Conservation (phyloP, 2,329 filamentous ascomycete species). For the Phoma herbarum region DNA sequence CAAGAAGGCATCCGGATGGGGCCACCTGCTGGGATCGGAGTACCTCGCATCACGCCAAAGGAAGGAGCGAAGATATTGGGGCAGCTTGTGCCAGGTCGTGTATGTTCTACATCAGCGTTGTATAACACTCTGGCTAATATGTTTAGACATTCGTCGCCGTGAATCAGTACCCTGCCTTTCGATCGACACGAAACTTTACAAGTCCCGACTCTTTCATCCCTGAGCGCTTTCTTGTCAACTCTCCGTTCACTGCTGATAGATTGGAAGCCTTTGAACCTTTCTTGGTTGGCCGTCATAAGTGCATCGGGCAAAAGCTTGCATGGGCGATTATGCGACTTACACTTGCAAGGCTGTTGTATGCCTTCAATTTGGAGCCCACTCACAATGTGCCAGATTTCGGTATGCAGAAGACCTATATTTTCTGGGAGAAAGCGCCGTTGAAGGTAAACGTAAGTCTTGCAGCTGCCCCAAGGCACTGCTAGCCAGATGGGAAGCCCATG, state of each 20-base stretch:
- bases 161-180: background rate
- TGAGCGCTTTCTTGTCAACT: constrained; percentile 41
- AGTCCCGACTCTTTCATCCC: constrained; percentile 42
- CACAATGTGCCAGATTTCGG: background rate
- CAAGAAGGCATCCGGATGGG: background rate
- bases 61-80: background rate
- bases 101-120: background rate
- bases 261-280: constrained; percentile 36
- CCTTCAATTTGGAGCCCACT: background rate
- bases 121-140: background rate
- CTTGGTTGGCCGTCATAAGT: background rate
- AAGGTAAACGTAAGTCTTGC: no score
- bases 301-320: constrained; percentile 27
- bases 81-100: background rate
- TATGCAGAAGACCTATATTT: background rate
- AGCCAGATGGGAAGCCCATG: no score
- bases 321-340: constrained; percentile 48
- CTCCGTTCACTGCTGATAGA: constrained; percentile 21
- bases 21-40: background rate
- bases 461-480: no score
- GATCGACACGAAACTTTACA: constrained; percentile 31
- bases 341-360: constrained; percentile 41
- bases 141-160: background rate
- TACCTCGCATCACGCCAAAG: background rate
- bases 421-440: background rate